A percentile compares a stretch with the other conserved stretches of the same genome.
phyloP scores from a whole-genome alignment of 2,329 filamentous ascomycete species.

The Fusarium nelsonii region DNA sequence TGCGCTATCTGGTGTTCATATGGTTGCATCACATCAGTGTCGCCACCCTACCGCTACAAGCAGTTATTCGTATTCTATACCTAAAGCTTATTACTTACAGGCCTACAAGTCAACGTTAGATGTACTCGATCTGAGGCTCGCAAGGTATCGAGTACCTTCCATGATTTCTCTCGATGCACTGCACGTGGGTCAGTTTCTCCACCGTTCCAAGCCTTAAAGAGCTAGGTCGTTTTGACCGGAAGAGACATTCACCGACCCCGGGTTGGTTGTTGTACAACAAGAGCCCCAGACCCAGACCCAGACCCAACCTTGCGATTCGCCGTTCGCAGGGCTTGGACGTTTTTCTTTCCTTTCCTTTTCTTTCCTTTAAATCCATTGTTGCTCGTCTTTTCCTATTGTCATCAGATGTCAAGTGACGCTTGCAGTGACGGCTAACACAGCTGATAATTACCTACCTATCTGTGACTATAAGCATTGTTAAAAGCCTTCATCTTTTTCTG shows the following conservation, averaged over 20 bases:
- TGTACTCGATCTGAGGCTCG: not conserved
- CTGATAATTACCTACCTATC: slow-evolving; percentile 1
- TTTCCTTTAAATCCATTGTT: slow-evolving; percentile 8
- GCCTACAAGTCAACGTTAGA: no score
- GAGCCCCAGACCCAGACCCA: slow-evolving; percentile 1
- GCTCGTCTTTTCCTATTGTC: slow-evolving; percentile 9
- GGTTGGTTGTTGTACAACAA: slow-evolving; percentile 33
- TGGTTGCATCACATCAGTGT: slow-evolving; percentile 13
- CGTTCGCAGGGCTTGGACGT: slow-evolving; percentile 24
- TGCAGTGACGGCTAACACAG: slow-evolving; percentile 33
- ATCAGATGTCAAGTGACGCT: slow-evolving; percentile 26
- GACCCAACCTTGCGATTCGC: slow-evolving; percentile 13
- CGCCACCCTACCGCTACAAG: no score
- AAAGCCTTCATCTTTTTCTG: slow-evolving; percentile 3
- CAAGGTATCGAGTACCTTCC: slow-evolving; percentile 18
- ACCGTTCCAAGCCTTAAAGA: slow-evolving; percentile 31
- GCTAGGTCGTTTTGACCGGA: slow-evolving; percentile 25
- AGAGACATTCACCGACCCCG: slow-evolving; percentile 42
- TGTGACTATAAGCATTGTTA: slow-evolving; percentile 16
- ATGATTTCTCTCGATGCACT: not conserved
- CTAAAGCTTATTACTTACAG: no score
- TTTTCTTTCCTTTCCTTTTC: slow-evolving; percentile 2
- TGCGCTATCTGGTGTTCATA: slow-evolving; percentile 21
- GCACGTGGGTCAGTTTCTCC: slow-evolving; percentile 19
- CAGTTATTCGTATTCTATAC: not conserved